phyloP scores from a whole-genome alignment of 345 rosid genomes.

The Brassica incana region DNA sequence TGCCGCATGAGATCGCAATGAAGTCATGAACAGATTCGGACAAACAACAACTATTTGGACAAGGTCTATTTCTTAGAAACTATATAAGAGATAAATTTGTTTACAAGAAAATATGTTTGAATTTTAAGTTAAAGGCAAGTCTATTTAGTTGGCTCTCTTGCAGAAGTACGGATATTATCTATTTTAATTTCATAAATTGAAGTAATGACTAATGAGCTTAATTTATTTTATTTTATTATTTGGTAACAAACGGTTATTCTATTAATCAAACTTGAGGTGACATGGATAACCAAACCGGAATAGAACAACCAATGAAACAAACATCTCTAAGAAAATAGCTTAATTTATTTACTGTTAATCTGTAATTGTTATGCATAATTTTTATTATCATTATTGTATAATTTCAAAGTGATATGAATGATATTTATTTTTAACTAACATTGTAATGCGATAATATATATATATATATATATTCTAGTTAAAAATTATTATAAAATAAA shows the following conservation, averaged over 20 bases:
- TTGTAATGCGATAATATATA: neutral
- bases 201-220: neutral
- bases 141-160: neutral
- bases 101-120: neutral
- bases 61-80: neutral
- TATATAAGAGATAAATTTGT: neutral
- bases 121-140: neutral
- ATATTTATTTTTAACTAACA: neutral
- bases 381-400: neutral
- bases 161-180: neutral
- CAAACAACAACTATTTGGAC: neutral
- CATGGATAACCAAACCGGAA: too few relatives aligned
- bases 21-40: neutral
- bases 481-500: neutral
- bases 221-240: neutral
- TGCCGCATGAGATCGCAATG: neutral
- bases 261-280: too few relatives aligned
- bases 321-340: neutral
- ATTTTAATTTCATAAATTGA: neutral
- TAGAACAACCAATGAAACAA: too few relatives aligned
- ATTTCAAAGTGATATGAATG: neutral
- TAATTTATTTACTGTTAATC: neutral
- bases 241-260: too few relatives aligned
- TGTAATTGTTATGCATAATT: neutral
- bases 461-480: neutral